Evolutionary conservation across 1,284 basidiomycete genomes (phyloP), one percentile per base, ranked within the genome.

Genomic region (Chalciporus sp.): DNA sequence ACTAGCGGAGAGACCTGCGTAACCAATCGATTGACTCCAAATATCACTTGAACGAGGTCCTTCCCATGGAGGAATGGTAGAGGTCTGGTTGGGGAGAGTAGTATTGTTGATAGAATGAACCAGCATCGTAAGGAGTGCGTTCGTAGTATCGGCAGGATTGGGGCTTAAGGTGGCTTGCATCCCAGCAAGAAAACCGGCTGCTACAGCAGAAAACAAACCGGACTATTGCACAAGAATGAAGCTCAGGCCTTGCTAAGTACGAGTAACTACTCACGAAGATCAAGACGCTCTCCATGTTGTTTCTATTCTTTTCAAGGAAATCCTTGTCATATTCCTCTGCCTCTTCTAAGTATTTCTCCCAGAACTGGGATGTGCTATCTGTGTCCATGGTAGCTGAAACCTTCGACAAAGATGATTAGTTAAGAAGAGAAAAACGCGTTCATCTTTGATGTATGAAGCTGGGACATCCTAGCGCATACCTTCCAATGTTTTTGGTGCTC

Each of bases 171-270:
- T 16, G 1, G 45, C 35, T 27, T 61, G 51, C 10, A 33, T 49
- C 17, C 57, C 27, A 3, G 47, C 52, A 12, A 60, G 49, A 40
- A 60, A 60, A 16, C 60, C 20, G 14, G 60, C 61, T 16, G 52
- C 26, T 17, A 60, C 58, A 6, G 58, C 60, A 49, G 58, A 61
- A 31, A 60, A 61, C 2, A 60, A 57, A 51, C 58, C 58, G 11
- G 58, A 42, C 60, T 60, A 28, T 7, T 3, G 8, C 17, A 26
- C 7, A 19, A 23, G 7, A 16, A 16, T 16, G 42, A 4, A 20
- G 9, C 9, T 4, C 5, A 28, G 27, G 27, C 27, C 9, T 28
- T 9, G 9, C 9, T 9, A 9, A 28, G 29, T 16, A 11, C 35
- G 11, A 14, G 7, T 8, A 23, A 41, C 41, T 10, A 37, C 59